Evolutionary conservation across 495 filamentous ascomycete genomes (phyloP).

Genomic region (Trichoderma reesei): DNA sequence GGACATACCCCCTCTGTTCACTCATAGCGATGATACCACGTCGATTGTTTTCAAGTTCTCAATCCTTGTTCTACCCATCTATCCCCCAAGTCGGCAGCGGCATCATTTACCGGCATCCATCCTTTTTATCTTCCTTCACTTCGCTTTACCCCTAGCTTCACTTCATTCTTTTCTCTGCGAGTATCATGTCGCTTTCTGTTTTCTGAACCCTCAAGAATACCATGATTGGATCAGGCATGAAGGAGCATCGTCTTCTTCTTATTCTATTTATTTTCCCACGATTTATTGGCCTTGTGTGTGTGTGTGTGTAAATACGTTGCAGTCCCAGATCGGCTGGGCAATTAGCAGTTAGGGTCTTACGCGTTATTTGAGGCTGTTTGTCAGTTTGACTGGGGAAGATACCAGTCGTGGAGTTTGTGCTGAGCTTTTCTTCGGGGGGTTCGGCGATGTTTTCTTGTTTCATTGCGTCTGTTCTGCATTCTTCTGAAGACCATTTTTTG

Average conservation of each 20-base stretch:
- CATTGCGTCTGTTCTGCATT: neutral
- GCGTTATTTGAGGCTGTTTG: neutral
- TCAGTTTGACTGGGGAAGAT: neutral
- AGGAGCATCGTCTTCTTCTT: neutral
- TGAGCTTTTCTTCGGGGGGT: neutral
- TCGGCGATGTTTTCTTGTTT: neutral
- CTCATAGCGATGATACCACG: slow-evolving; percentile 8
- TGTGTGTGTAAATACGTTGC: neutral
- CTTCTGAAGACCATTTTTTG: neutral
- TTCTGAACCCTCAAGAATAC: too few relatives aligned
- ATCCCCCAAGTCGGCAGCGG: neutral
- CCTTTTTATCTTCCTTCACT: neutral
- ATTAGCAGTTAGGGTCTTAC: neutral
- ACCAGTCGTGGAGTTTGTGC: neutral
- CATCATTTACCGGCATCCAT: neutral
- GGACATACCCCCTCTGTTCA: slow-evolving; percentile 7
- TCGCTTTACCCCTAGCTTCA: neutral
- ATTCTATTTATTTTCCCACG: neutral
- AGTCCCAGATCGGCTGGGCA: neutral
- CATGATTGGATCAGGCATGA: too few relatives aligned
- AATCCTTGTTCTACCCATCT: neutral
- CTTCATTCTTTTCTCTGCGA: neutral
- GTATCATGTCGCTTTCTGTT: neutral
- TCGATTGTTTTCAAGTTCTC: neutral
- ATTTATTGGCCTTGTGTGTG: neutral